Percentiles rank a stretch among this genome's conserved stretches.
Conservation (phyloP, 2,329 filamentous ascomycete genomes). For the Claviceps monticola region DNA sequence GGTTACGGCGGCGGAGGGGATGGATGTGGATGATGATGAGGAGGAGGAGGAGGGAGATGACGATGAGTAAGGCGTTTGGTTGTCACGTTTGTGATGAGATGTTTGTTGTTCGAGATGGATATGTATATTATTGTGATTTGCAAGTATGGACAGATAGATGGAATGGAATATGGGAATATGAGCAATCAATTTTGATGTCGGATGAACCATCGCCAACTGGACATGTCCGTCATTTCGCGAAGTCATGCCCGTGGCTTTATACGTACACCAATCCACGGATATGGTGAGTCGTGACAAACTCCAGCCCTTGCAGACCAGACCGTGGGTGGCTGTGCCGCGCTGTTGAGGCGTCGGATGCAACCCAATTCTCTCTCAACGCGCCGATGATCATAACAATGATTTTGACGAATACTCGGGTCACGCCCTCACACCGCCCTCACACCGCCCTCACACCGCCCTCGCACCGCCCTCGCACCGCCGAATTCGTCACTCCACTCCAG, state of each 20-base stretch:
- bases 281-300: neutral
- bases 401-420: too few relatives aligned
- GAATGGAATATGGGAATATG: neutral
- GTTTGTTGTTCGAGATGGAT: neutral
- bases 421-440: too few relatives aligned
- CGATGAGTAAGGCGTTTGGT: constrained; percentile 13
- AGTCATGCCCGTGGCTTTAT: too few relatives aligned
- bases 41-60: constrained; percentile 51
- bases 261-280: neutral
- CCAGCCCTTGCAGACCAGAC: neutral
- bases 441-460: too few relatives aligned
- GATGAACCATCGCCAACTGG: neutral
- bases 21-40: constrained; percentile 76
- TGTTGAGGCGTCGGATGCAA: too few relatives aligned
- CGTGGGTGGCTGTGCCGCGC: too few relatives aligned
- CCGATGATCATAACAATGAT: too few relatives aligned
- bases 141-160: neutral
- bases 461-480: too few relatives aligned
- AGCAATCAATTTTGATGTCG: neutral
- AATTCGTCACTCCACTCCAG: neutral
- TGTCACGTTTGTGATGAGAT: neutral
- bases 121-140: neutral
- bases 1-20: constrained; percentile 75
- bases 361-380: too few relatives aligned
- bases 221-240: too few relatives aligned